Base-by-base conservation (phyloP, 2,329 filamentous ascomycete species). In the Akanthomyces lecanii region DNA sequence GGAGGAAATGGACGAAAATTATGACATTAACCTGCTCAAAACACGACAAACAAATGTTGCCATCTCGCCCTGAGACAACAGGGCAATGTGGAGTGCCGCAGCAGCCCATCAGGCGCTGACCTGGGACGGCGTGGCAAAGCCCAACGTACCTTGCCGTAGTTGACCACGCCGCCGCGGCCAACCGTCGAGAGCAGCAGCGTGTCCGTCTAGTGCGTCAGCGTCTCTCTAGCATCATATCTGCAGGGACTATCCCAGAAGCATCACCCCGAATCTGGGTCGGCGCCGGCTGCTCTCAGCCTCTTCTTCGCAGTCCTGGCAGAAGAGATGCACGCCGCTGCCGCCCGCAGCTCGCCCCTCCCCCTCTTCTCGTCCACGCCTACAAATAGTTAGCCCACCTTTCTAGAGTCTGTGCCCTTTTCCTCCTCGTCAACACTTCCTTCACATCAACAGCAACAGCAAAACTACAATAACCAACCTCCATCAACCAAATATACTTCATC, bases 401-500 rank as follows among this genome's bases (percentile, higher is more conserved):
- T 33, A 51, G 23, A 28, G 52, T 42, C 52, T 42, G 52, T 42
- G 36, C 52, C 36, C 21, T 42, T 18, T 23, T 4, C 23, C 50
- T 28, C 50, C 33, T 36, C 28, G 8, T 30, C 23, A 30, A 12
- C 6, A 21, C 21, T 21, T 21, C 21, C 56, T 38, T 53, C 21
- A 33, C 5, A 23, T 36, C 33, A 33, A 51, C 14, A 30, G 18
- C 18, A 33, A 36, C 11, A 50, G 30, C 66, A 65, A 55, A 59
- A 48, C 50, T 55, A 33, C 42, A 61, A 42, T 14, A 18, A 33
- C 21, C 56, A 25, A 42, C 10, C 33, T 36, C 33, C 33, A 10
- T 36, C 8, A 36, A 11, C 5, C 33, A 36, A 1, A 50, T 64
- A 65, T 56, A 71, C 28, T 78, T 65, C 68, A 79, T 79, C 54